These are phyloP conservation scores for Symbiotaphrina buchneri DNA, from an alignment of 495 filamentous ascomycete genomes.

Conservation along the genomic window DNA sequence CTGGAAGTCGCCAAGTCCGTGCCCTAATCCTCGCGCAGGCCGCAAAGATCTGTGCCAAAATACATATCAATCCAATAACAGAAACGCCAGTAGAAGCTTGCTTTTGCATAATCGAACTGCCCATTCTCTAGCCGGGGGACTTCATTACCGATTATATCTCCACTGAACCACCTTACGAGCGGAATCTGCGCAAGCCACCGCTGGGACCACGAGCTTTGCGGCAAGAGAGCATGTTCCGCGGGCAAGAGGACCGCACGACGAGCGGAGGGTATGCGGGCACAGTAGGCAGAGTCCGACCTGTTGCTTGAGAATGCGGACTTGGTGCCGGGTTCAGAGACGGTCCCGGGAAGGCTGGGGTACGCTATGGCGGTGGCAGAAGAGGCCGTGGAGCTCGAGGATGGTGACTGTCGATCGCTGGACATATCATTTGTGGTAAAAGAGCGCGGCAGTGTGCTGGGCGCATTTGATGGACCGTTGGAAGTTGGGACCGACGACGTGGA, in stretches of 20 bases:
- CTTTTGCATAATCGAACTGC: not conserved
- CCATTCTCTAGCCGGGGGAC: constrained; percentile 2
- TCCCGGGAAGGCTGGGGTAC: not conserved
- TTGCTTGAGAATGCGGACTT: not conserved
- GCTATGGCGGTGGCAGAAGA: not conserved
- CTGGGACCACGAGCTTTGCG: constrained; percentile 1
- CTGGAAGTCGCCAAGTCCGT: no score
- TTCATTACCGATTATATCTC: not conserved
- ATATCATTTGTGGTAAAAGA: no score
- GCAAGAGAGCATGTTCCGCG: constrained; percentile 5
- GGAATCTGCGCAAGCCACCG: not conserved
- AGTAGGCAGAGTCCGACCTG: no score
- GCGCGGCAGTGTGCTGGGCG: no score
- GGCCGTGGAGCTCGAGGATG: not conserved
- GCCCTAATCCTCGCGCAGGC: constrained; percentile 1
- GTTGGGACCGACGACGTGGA: no score
- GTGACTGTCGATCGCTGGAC: not conserved
- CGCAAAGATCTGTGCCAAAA: constrained; percentile 2
- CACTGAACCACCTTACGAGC: not conserved
- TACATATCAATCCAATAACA: constrained; percentile 2
- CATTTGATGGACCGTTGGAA: no score
- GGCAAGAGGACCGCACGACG: constrained; percentile 3
- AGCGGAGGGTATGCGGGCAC: constrained; percentile 2
- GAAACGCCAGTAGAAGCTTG: constrained; percentile 3
- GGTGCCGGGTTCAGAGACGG: not conserved